A percentile compares a stretch with the other conserved stretches of the same genome.
Conservation (phyloP, 2,329 filamentous ascomycete genomes). For the Xylariaceae sp. region DNA sequence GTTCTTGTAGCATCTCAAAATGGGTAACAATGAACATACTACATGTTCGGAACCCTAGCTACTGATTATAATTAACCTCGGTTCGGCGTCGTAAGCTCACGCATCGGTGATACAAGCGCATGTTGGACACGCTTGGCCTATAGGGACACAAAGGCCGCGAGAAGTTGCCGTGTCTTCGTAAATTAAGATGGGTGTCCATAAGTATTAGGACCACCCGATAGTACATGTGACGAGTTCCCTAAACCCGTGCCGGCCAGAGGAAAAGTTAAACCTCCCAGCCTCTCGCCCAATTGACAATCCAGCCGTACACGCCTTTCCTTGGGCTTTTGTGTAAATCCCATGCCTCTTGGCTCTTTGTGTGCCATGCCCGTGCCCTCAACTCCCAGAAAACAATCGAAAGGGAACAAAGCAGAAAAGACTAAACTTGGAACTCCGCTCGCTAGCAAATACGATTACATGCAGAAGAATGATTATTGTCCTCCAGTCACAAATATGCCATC, state of each 20-base stretch:
- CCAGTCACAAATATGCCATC: constrained; percentile 4
- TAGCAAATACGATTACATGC: constrained; percentile 25
- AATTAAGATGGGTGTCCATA: constrained; percentile 8
- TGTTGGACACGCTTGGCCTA: no score
- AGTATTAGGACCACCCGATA: constrained; percentile 9
- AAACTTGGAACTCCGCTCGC: constrained; percentile 17
- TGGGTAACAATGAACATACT: no score
- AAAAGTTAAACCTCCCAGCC: constrained; percentile 8
- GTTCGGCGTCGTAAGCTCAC: no score
- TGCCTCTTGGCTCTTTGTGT: constrained; percentile 22
- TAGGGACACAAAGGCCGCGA: constrained; percentile 8
- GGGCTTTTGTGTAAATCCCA: constrained; percentile 29
- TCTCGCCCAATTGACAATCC: constrained; percentile 18
- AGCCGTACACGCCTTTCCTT: constrained; percentile 16
- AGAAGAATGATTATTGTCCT: constrained; percentile 13
- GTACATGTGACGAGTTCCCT: constrained; percentile 11
- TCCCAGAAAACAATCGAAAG: constrained; percentile 20
- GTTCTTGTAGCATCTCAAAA: no score
- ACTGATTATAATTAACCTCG: no score
- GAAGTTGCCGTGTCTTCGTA: constrained; percentile 3
- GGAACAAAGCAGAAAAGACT: constrained; percentile 15
- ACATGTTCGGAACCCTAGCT: no score
- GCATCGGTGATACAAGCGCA: no score
- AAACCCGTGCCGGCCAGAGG: constrained; percentile 8
- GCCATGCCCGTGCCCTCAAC: constrained; percentile 27